Evolutionary conservation across 2,329 filamentous ascomycete species (phyloP).

Genomic region (Amauroascus niger): DNA sequence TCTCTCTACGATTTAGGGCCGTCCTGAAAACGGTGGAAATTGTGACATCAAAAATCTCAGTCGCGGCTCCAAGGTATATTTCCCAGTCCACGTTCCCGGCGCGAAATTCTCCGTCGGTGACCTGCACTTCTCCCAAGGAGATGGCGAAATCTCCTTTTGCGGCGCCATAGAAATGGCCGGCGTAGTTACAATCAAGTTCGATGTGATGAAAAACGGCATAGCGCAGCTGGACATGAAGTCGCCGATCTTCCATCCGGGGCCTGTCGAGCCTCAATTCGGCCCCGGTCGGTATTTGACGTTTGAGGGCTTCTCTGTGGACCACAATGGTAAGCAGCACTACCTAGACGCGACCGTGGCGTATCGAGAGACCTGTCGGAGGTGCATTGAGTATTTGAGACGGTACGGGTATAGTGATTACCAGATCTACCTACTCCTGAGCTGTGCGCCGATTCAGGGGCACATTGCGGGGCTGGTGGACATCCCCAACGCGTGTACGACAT

Average conservation of each 20-base stretch:
- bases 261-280: conserved; percentile 79
- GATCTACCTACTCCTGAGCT: conserved; percentile 74
- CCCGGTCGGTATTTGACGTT: conserved; percentile 75
- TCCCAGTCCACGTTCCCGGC: conserved; percentile 76
- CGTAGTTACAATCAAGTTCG: conserved; percentile 81
- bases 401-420: conserved; percentile 67
- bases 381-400: conserved; percentile 68
- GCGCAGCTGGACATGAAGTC: conserved; percentile 64
- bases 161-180: conserved; percentile 93
- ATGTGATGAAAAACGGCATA: conserved; percentile 73
- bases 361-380: conserved; percentile 65
- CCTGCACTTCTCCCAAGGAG: conserved; percentile 76
- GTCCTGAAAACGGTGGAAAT: conserved; percentile 81
- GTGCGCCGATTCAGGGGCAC: conserved; percentile 78
- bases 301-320: conserved; percentile 82
- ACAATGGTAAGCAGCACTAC: conserved; percentile 81
- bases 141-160: conserved; percentile 83
- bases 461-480: conserved; percentile 85
- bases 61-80: conserved; percentile 69
- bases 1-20: conserved; percentile 35
- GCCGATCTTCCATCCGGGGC: conserved; percentile 76
- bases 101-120: conserved; percentile 89
- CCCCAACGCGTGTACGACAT: conserved; percentile 80
- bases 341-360: conserved; percentile 81
- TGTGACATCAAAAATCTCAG: conserved; percentile 85